Base-by-base conservation (phyloP, 1,139 yeast genomes). In the Candida tetrigidarum region DNA sequence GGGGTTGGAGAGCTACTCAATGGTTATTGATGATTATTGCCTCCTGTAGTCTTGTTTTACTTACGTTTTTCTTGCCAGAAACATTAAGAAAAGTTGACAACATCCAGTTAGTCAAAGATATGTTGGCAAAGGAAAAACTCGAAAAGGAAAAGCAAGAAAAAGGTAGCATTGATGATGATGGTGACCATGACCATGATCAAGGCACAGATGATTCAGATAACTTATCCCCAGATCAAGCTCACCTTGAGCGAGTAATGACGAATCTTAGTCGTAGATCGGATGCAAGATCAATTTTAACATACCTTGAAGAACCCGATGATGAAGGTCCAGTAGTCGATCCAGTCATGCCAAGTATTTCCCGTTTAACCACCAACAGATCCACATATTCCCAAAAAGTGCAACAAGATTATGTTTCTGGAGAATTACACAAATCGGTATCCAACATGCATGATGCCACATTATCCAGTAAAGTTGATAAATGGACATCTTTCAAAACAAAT, bases 1-100 rank as follows among this genome's bases (percentile, higher is more conserved):
- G 91, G 85, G 89, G 89, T 5, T 90, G 96, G 96, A 73, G 96
- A 59, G 89, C 93, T 2, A 87, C 96, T 3, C 95, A 86, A 58
- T 90, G 96, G 95, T 81, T 87, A 45, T 67, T 88, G 63, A 88
- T 85, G 26, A 84, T 86, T 27, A 64, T 86, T 36, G 78, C 88
- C 1, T 90, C 84, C 0, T 61, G 75, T 11, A 76, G 81, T 47
- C 69, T 77, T 26, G 15, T 81, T 1, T 53, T 79, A 39, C 67
- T 89, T 37, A 53, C 80, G 2, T 72, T 87, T 39, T 66, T 73
- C 2, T 67, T 89, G 14, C 97, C 97, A 0, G 97, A 90, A 59
- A 90, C 96, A 0, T 69, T 89, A 28, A 66, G 89, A 45, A 64
- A 58, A 16, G 82, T 77, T 47, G 86, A 81, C 44, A 73, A 69